Conservation (phyloP, 495 filamentous ascomycete species). For the Podospora tetraspora region DNA sequence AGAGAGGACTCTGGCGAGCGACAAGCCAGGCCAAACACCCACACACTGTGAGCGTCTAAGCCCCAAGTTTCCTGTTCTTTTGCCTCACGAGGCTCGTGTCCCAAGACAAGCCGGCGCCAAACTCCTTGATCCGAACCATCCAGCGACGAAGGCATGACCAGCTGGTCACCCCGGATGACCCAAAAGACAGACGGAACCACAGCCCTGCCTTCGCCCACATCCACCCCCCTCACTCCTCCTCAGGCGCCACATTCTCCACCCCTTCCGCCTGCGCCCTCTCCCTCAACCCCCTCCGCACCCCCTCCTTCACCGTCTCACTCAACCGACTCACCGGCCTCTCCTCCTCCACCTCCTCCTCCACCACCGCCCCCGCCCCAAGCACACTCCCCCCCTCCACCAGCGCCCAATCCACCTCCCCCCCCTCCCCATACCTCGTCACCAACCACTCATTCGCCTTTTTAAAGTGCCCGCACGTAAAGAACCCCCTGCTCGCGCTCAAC, state of each 20-base stretch:
- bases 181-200: not conserved
- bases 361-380: conserved; percentile 14
- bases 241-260: conserved; percentile 8
- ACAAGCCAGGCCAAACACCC: not conserved
- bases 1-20: not conserved
- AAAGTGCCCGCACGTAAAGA: conserved; percentile 85
- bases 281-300: conserved; percentile 11
- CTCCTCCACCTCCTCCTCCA: conserved; percentile 13
- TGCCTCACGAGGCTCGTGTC: not conserved
- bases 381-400: conserved; percentile 37
- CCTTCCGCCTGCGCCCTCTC: not conserved
- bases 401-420: conserved; percentile 82
- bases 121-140: not conserved
- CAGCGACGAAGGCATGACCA: not conserved
- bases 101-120: not conserved
- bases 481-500: conserved; percentile 71
- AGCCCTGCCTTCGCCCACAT: not conserved
- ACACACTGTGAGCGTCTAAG: not conserved
- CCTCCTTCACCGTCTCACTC: conserved; percentile 7
- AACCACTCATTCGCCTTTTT: conserved; percentile 88
- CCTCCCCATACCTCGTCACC: conserved; percentile 64
- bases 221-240: conserved; percentile 1
- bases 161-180: not conserved
- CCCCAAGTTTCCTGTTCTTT: not conserved
- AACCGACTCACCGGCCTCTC: not conserved